Evolutionary conservation across 768 basidiomycete genomes (phyloP).

Genomic region (Multifurca ochricompacta): DNA sequence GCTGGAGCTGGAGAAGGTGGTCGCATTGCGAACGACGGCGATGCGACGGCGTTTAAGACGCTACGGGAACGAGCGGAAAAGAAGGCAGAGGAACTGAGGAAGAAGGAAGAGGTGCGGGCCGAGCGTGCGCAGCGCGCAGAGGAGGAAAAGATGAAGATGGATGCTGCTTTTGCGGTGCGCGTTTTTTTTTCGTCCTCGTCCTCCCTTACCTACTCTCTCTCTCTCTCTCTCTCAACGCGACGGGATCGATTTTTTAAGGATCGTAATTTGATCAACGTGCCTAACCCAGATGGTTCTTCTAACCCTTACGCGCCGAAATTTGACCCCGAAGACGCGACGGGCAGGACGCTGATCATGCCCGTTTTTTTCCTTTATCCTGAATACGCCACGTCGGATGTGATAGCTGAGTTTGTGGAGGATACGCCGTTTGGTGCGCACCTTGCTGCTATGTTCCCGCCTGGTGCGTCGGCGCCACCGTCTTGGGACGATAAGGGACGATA

Average conservation of each 20-base stretch:
- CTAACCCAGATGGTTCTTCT: conserved; percentile 41
- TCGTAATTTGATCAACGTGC: conserved; percentile 58
- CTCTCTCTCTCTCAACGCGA: conserved; percentile 5
- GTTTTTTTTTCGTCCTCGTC: not conserved
- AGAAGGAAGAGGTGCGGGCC: conserved; percentile 41
- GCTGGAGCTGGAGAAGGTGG: no score
- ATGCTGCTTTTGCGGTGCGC: conserved; percentile 58
- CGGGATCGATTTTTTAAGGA: conserved; percentile 37
- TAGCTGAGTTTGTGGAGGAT: conserved; percentile 78
- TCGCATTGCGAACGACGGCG: conserved; percentile 52
- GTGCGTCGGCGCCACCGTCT: conserved; percentile 42
- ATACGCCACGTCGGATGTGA: conserved; percentile 80
- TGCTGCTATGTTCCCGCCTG: conserved; percentile 73
- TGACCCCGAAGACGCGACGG: conserved; percentile 53
- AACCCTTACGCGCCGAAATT: conserved; percentile 60
- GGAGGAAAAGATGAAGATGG: conserved; percentile 46
- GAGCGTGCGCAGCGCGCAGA: conserved; percentile 43
- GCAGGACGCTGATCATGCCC: conserved; percentile 65
- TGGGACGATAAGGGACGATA: conserved; percentile 80
- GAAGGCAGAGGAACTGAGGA: conserved; percentile 42
- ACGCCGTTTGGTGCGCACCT: conserved; percentile 77
- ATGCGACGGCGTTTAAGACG: conserved; percentile 39
- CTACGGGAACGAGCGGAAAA: conserved; percentile 42
- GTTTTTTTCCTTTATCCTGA: conserved; percentile 93
- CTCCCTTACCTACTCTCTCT: not conserved